Conservation (phyloP, 2,329 filamentous ascomycete genomes). For the Apiospora aurea region DNA sequence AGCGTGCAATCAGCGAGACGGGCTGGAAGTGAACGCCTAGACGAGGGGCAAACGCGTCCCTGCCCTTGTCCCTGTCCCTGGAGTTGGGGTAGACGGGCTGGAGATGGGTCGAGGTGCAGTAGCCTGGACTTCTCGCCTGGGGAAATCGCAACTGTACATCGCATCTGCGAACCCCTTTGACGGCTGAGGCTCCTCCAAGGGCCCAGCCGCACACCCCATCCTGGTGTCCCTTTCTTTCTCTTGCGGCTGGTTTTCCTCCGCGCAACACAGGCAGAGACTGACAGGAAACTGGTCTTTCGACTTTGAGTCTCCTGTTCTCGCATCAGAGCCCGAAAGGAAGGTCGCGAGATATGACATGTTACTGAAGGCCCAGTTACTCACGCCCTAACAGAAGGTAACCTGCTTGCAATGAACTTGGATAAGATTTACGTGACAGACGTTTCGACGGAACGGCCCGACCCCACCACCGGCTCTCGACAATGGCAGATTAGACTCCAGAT, state of each 20-base stretch:
- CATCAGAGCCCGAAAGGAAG: neutral
- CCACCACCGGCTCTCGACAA: neutral
- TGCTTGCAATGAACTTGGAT: slow-evolving; percentile 16
- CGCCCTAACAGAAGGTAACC: neutral
- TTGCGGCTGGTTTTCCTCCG: neutral
- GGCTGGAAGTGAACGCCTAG: neutral
- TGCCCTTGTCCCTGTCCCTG: neutral
- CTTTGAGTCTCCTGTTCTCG: neutral
- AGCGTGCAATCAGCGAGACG: neutral
- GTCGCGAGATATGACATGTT: neutral
- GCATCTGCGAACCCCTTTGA: neutral
- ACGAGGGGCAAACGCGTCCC: neutral
- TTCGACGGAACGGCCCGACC: slow-evolving; percentile 17
- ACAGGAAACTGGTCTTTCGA: neutral
- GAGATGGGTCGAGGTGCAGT: neutral
- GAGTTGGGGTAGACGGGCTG: neutral
- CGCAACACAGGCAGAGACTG: neutral
- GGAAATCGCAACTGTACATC: neutral
- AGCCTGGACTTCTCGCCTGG: neutral
- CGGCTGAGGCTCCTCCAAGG: neutral
- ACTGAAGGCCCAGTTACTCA: neutral
- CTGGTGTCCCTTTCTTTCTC: neutral
- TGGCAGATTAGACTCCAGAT: neutral
- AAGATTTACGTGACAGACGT: slow-evolving; percentile 11
- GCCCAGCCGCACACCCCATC: neutral